Conservation (phyloP, 371 early-diverging fungal species). For the Mortierella sp. region DNA sequence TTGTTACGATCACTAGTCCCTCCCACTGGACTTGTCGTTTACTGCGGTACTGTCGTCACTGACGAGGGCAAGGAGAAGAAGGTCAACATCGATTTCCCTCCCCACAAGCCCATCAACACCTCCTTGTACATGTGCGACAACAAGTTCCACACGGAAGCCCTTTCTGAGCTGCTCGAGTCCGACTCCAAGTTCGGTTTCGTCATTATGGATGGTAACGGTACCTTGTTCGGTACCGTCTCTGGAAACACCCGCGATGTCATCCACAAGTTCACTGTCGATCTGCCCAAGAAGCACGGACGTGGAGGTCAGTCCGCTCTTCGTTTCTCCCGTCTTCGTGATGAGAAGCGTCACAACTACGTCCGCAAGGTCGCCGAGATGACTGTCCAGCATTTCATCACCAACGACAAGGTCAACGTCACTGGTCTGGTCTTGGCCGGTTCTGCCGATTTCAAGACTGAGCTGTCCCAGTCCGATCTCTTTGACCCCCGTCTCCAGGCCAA, state of each 20-base stretch:
- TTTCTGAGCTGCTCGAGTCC: slow-evolving; percentile 93
- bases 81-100: slow-evolving; percentile 99
- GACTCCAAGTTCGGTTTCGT: slow-evolving; percentile 99
- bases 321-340: slow-evolving; percentile 99
- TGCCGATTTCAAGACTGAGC: slow-evolving; percentile 99
- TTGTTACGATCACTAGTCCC: slow-evolving; percentile 72
- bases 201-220: slow-evolving; percentile 99
- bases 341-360: slow-evolving; percentile 99
- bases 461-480: slow-evolving; percentile 95
- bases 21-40: slow-evolving; percentile 94
- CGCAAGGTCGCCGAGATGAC: slow-evolving; percentile 99
- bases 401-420: slow-evolving; percentile 93
- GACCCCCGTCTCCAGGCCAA: slow-evolving; percentile 93
- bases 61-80: slow-evolving; percentile 99
- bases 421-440: slow-evolving; percentile 98
- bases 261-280: slow-evolving; percentile 96
- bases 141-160: slow-evolving; percentile 99
- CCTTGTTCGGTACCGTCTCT: slow-evolving; percentile 97
- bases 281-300: slow-evolving; percentile 99
- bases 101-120: slow-evolving; percentile 99
- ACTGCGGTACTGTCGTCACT: slow-evolving; percentile 97
- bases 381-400: slow-evolving; percentile 92
- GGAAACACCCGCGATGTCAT: slow-evolving; percentile 98
- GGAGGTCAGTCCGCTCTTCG: slow-evolving; percentile 99
- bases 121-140: slow-evolving; percentile 99